These are phyloP conservation scores for Triticum monococcum DNA, from an alignment of 176 grass and related monocot species.

Conservation along the genomic window DNA sequence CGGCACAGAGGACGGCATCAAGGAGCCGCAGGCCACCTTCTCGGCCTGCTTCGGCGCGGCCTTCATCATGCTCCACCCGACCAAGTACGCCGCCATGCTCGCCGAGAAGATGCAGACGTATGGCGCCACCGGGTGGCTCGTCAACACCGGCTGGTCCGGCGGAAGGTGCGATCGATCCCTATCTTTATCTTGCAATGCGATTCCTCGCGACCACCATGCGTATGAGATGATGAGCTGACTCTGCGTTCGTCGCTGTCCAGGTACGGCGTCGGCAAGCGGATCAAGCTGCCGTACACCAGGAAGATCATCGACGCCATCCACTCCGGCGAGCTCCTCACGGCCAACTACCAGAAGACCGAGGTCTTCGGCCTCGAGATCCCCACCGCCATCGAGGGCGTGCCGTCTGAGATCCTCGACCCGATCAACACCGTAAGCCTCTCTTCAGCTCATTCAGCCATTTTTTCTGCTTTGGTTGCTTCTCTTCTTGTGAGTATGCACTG, in stretches of 20 bases:
- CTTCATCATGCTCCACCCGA: constrained; percentile 99
- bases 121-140: constrained; percentile 94
- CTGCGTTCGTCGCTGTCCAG: constrained; percentile 23
- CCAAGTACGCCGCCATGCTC: constrained; percentile 97
- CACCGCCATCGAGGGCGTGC: constrained; percentile 66
- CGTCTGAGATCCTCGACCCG: constrained; percentile 91
- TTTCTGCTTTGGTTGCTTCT: neutral
- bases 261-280: constrained; percentile 95
- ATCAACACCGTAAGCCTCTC: constrained; percentile 81
- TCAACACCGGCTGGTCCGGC: constrained; percentile 98
- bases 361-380: constrained; percentile 97
- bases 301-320: constrained; percentile 99
- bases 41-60: constrained; percentile 97
- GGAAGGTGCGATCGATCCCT: constrained; percentile 61
- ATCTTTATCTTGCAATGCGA: neutral
- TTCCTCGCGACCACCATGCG: neutral
- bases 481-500: neutral
- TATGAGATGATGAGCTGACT: neutral
- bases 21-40: constrained; percentile 96
- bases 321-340: constrained; percentile 78
- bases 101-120: constrained; percentile 98
- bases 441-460: neutral
- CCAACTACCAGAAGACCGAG: constrained; percentile 81
- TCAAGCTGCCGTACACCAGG: constrained; percentile 79
- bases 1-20: constrained; percentile 93